These are phyloP conservation scores for Wickerhamomyces rabaulensis DNA, from an alignment of 805 yeast species.

Conservation along the genomic window DNA sequence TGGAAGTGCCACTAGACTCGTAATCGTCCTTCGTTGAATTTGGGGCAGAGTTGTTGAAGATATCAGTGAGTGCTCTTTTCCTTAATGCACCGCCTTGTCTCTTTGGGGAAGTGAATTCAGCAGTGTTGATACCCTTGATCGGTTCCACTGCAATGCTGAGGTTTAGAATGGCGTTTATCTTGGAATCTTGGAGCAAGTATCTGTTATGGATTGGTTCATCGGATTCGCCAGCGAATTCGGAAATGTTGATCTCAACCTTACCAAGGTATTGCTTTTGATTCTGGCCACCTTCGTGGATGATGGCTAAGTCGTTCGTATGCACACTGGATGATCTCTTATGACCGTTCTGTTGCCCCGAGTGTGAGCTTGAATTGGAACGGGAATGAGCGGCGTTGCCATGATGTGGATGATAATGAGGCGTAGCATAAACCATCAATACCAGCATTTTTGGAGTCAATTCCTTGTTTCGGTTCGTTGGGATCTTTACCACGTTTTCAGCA, in stretches of 20 bases:
- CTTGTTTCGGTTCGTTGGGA: conserved; percentile 33
- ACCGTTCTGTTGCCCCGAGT: not conserved
- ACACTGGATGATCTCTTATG: not conserved
- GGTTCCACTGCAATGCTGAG: conserved; percentile 48
- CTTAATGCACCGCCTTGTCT: conserved; percentile 42
- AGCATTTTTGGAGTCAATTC: conserved; percentile 31
- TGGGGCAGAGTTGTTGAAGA: conserved; percentile 3
- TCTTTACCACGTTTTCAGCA: conserved; percentile 31
- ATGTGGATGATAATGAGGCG: conserved; percentile 14
- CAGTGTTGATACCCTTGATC: conserved; percentile 36
- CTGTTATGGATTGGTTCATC: conserved; percentile 50
- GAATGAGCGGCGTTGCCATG: not conserved
- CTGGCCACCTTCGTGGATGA: conserved; percentile 1
- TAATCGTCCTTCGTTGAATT: not conserved
- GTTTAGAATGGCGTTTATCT: conserved; percentile 75
- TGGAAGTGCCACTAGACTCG: not conserved
- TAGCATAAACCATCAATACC: conserved; percentile 41
- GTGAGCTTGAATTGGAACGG: not conserved
- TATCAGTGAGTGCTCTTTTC: conserved; percentile 29
- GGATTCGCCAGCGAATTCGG: conserved; percentile 54
- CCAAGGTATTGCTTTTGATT: conserved; percentile 52
- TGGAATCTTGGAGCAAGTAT: conserved; percentile 70
- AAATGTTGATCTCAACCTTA: conserved; percentile 54
- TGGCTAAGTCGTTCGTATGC: not conserved
- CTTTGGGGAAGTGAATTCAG: conserved; percentile 33